Base-by-base conservation (phyloP, 805 yeast genomes). In the Diddensiella caesifluorescens region DNA sequence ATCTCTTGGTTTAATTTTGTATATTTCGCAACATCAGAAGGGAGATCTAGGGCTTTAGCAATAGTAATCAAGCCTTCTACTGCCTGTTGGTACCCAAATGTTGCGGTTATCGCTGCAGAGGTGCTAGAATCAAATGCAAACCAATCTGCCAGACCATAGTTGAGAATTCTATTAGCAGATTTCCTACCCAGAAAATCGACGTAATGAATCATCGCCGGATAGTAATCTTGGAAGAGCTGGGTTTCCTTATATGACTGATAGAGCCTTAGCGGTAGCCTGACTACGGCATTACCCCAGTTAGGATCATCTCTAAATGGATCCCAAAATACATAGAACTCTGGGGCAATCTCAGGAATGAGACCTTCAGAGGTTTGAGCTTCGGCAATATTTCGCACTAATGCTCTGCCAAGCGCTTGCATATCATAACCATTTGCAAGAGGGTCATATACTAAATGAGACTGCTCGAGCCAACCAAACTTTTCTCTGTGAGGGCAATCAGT, bases 241-340 rank as follows among this genome's bases (percentile, higher is more conserved):
- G 18, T 3, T 5, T 27, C 70, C 62, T 64, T 62, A 67, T 53
- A 49, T 58, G 39, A 59, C 62, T 33, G 70, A 70, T 55, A 64
- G 67, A 48, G 56, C 62, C 36, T 71, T 29, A 20, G 19, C 10
- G 57, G 57, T 16, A 53, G 50, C 31, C 51, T 47, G 19, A 53
- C 50, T n/a, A 50, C 26, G n/a, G 53, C 56, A 39, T 53, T 56
- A 33, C 47, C 41, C 42, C 42, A 39, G 15, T 34, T 35, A 4
- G 21, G 35, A 31, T 31, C 35, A 31, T 31, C 35, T 21, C 51
- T 49, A 22, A 53, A 48, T 4, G 55, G 43, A 4, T 49, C 56
- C 15, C 51, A 46, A 18, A 37, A 40, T 9, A 29, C 49, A 25
- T 43, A 35, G 25, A 54, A 56, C 28, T 53, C 57, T 10, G 38